Evolutionary conservation across 495 filamentous ascomycete genomes (phyloP).

Genomic region (Venustampulla echinocandica): DNA sequence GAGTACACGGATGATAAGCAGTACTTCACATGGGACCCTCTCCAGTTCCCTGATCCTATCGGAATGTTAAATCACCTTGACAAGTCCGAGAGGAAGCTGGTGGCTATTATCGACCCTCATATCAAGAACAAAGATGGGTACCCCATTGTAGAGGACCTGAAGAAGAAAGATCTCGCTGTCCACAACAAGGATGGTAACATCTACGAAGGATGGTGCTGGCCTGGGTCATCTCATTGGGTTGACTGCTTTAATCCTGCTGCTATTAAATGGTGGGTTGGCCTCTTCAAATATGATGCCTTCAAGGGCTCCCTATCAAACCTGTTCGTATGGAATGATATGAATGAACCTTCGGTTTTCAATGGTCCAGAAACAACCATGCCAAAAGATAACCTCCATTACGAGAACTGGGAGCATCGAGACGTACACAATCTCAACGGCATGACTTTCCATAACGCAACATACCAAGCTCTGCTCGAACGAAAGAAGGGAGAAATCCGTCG

Average conservation of each 20-base stretch:
- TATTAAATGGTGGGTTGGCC: slow-evolving; percentile 75
- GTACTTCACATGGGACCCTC: slow-evolving; percentile 93
- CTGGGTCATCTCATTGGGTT: slow-evolving; percentile 90
- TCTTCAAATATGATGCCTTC: slow-evolving; percentile 83
- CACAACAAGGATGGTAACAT: slow-evolving; percentile 82
- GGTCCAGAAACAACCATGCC: slow-evolving; percentile 97
- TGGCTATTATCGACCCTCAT: slow-evolving; percentile 92
- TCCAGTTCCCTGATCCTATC: slow-evolving; percentile 76
- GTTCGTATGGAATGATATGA: slow-evolving; percentile 99
- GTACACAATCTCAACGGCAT: slow-evolving; percentile 92
- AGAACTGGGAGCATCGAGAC: slow-evolving; percentile 93
- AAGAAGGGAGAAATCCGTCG: slow-evolving; percentile 70
- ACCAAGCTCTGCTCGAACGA: slow-evolving; percentile 68
- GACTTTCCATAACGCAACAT: slow-evolving; percentile 90
- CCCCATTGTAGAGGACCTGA: slow-evolving; percentile 66
- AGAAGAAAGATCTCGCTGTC: slow-evolving; percentile 70
- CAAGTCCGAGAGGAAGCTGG: slow-evolving; percentile 76
- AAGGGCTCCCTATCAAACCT: slow-evolving; percentile 73
- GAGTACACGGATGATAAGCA: slow-evolving; percentile 94
- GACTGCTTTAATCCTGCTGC: slow-evolving; percentile 88
- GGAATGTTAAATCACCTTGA: slow-evolving; percentile 83
- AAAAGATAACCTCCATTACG: slow-evolving; percentile 89
- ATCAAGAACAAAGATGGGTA: slow-evolving; percentile 88
- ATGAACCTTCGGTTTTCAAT: slow-evolving; percentile 97
- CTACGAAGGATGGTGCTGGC: slow-evolving; percentile 98